A percentile compares a stretch with the other conserved stretches of the same genome.
phyloP scores from a whole-genome alignment of 1,139 yeast genomes.

The Protomyces arabidopsidicola region DNA sequence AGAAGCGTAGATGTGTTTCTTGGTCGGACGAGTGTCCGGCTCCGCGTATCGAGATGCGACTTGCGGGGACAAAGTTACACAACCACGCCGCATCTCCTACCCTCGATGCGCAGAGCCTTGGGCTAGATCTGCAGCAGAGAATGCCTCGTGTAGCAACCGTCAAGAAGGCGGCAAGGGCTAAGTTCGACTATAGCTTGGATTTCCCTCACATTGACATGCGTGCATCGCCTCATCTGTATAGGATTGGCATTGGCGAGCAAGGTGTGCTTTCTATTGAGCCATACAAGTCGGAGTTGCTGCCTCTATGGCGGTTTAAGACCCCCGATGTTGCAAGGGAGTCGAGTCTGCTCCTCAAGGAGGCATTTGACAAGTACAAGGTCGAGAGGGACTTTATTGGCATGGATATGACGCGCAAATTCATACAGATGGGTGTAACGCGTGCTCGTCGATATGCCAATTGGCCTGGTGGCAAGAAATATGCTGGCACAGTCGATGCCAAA shows the following conservation, averaged over 20 bases:
- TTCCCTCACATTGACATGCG: slow-evolving; percentile 8
- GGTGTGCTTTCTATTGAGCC: slow-evolving; percentile 26
- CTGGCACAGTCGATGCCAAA: slow-evolving; percentile 10
- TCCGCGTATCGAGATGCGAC: too few species aligned
- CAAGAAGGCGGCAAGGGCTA: background rate
- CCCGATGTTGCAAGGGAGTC: slow-evolving; percentile 10
- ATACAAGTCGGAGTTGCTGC: slow-evolving; percentile 21
- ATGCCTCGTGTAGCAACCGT: background rate
- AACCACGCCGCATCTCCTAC: too few species aligned
- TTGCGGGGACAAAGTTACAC: too few species aligned
- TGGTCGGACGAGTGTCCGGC: too few species aligned
- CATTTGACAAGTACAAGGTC: slow-evolving; percentile 6
- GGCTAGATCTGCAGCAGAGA: too few species aligned
- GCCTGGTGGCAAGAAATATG: slow-evolving; percentile 21
- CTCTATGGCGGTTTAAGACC: slow-evolving; percentile 24
- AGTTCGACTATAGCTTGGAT: slow-evolving; percentile 20
- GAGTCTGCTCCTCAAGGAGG: background rate
- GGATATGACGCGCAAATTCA: slow-evolving; percentile 26
- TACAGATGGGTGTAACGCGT: slow-evolving; percentile 27
- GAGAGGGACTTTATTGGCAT: slow-evolving; percentile 19
- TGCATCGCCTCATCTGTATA: slow-evolving; percentile 10
- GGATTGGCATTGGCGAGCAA: slow-evolving; percentile 23
- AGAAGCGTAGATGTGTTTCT: too few species aligned
- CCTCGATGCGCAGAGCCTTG: too few species aligned
- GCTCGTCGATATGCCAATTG: slow-evolving; percentile 26